Evolutionary conservation across 108 stramenopile genomes (phyloP), one percentile per base, ranked within the genome.

Genomic region (Nitzschia putrida): DNA sequence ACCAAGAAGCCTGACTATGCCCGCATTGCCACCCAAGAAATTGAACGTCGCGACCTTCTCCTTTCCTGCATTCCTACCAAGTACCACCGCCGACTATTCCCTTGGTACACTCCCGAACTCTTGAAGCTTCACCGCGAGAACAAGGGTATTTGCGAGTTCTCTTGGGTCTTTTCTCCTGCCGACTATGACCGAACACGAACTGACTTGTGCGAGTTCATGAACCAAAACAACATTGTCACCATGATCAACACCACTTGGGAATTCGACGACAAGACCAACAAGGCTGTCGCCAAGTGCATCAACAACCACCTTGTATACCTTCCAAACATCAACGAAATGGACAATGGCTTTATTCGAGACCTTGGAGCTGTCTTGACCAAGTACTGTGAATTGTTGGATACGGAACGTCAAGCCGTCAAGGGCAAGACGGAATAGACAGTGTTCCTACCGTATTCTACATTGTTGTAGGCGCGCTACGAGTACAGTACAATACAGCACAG

Each of bases 211-310:
- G 55, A 44, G n/a, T 69, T 69, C 42, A 13, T 69, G 56, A 69
- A 69, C 42, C 16, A 56, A 16, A 39, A 69, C 23, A 45, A 44
- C 34, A 54, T 69, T 39, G 68, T 69, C 16, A n/a, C 25, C 40
- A 41, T 69, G 55, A 69, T 69, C 38, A 69, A 69, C 25, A 69
- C 68, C 9, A 69, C 68, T 18, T 69, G 68, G 68, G 68, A 69
- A 51, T 56, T 34, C 18, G 25, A 69, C 42, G 57, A 56, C 43
- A 57, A 69, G 50, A 37, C 56, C 18, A 69, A 13, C 23, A 51
- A 45, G 14, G 22, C 53, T 56, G 68, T 69, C 11, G 20, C 49
- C 38, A 69, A 69, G 56, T 34, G 43, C 21, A 44, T 69, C 68
- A 69, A 69, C 56, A 51, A 69, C 57, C 43, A 56, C 24, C 56